Conservation (phyloP, 116 monocot genomes). For the Zostera marina region DNA sequence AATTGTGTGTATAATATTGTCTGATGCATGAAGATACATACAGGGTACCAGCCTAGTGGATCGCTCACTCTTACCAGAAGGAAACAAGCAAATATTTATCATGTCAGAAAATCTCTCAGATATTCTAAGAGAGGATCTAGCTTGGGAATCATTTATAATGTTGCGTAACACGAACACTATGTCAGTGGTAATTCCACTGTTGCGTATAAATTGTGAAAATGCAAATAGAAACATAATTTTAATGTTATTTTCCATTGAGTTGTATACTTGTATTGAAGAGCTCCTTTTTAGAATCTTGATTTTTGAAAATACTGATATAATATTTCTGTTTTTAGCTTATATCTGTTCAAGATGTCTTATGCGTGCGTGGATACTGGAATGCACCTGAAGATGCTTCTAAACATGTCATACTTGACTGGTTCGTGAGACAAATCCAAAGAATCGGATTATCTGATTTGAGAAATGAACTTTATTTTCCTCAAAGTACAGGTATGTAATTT, state of each 20-base stretch:
- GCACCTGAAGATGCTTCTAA: constrained; percentile 36
- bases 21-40: constrained; percentile 1
- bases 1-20: not conserved
- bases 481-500: constrained; percentile 31
- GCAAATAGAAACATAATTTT: too few species aligned
- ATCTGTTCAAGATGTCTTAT: constrained; percentile 36
- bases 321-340: constrained; percentile 30
- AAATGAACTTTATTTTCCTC: constrained; percentile 61
- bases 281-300: not conserved
- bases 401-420: constrained; percentile 32
- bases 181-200: constrained; percentile 51
- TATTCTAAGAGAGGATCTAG: constrained; percentile 47
- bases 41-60: constrained; percentile 54
- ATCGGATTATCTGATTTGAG: constrained; percentile 38
- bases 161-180: constrained; percentile 85
- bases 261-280: not conserved
- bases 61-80: constrained; percentile 50
- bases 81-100: constrained; percentile 62
- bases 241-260: not conserved
- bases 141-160: constrained; percentile 78
- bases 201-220: not conserved
- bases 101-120: constrained; percentile 48
- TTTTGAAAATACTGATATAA: not conserved
- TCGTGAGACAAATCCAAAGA: constrained; percentile 36
- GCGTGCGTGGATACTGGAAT: constrained; percentile 79